Conservation (phyloP, 1,284 basidiomycete species). For the Tilletia setariae region DNA sequence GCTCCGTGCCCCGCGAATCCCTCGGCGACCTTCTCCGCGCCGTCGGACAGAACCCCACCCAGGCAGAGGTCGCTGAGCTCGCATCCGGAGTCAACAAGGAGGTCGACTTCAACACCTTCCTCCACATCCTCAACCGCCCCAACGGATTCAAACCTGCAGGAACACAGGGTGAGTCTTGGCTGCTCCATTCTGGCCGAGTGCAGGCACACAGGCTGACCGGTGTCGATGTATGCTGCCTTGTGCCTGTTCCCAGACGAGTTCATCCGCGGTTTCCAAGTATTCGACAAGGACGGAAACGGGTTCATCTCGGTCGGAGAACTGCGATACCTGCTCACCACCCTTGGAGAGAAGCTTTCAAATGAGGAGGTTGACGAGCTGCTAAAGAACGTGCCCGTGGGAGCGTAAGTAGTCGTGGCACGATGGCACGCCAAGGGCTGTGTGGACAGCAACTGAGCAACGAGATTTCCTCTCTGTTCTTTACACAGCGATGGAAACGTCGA, state of each 20-base stretch:
- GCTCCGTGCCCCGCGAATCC: constrained; percentile 78
- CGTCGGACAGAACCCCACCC: constrained; percentile 95
- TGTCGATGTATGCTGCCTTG: background rate
- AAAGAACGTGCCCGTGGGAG: constrained; percentile 84
- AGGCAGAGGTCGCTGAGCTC: constrained; percentile 86
- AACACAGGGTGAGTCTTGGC: constrained; percentile 30
- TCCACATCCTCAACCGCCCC: constrained; percentile 84
- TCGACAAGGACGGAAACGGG: constrained; percentile 96
- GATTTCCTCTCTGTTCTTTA: background rate
- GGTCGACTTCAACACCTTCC: constrained; percentile 67
- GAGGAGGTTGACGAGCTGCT: constrained; percentile 97
- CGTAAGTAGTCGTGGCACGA: constrained; percentile 61
- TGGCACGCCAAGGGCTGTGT: background rate
- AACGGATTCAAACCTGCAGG: constrained; percentile 87
- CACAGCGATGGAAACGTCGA: constrained; percentile 90
- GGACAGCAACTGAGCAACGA: background rate
- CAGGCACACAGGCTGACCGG: background rate
- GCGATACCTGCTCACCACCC: constrained; percentile 88
- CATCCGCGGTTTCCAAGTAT: constrained; percentile 97
- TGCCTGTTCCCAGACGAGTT: constrained; percentile 74
- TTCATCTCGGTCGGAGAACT: constrained; percentile 89
- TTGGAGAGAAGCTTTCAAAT: constrained; percentile 96
- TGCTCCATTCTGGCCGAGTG: background rate
- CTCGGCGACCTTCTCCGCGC: constrained; percentile 93
- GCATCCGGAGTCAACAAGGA: constrained; percentile 71